Base-by-base conservation (phyloP, 1,284 basidiomycete species). In the Boletellus sp. region DNA sequence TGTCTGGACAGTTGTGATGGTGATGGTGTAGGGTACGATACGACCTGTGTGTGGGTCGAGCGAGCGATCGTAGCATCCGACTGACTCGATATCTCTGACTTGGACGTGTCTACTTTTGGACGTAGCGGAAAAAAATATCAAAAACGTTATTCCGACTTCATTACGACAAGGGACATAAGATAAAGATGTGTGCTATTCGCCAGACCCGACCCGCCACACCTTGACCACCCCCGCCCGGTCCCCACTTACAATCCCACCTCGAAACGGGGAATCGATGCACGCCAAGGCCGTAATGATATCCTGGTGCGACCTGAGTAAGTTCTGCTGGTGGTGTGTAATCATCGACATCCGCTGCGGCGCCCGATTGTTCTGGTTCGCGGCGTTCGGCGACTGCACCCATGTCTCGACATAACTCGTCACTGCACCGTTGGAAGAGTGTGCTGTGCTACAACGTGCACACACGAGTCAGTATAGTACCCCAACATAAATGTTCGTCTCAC, bases 261-360 rank as follows among this genome's bases (percentile, higher is more conserved):
- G 77, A 71, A 95, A 96, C 0, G 93, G 93, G 1, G 87, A 81
- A 58, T 96, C 92, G 49, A 96, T 83, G 56, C 89, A 87, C 0
- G 82, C 80, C 21, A 96, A 68, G 3, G 88, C 83, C 2, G 88
- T 91, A 22, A 97, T 81, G 3, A 89, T 81, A 63, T 96, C 93
- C 57, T 89, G 88, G 63, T 96, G 93, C 2, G 83, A 77, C 62
- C 81, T 85, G 43, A 93, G 71, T 28, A 93, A 69, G 49, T 81
- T 84, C 62, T 91, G 85, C 63, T 94, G 91, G 61, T 85, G 87
- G 49, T 86, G 79, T 8, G 82, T 86, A 51, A 93, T 89, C 56
- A 92, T 68, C 12, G 84, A 85, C 64, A 89, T 85, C 32, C 91
- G 77, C 60, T 88, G 86, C 2, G 83, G 79, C 11, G 85, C 80